Evolutionary conservation across 2,329 filamentous ascomycete genomes (phyloP), one percentile per base, ranked within the genome.

Genomic region (Neofusicoccum ribis): DNA sequence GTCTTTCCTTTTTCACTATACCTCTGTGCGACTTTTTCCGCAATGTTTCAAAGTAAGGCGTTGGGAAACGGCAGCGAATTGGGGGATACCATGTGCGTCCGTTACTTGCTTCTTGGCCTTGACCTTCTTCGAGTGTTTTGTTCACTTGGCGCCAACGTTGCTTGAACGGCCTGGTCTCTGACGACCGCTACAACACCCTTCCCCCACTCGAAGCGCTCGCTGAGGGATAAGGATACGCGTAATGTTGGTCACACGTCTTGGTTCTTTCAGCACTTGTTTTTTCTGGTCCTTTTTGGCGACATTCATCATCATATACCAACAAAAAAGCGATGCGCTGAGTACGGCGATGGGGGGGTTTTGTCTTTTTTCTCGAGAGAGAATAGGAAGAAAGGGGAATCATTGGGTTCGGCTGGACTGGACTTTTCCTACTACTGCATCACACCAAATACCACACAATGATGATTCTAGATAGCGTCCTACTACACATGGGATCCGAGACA

Each of bases 371-470:
- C 31, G 12, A 34, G n/a, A 58, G 56, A 60, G 20, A 44, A 43
- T 17, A 31, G 41, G 54, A 47, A 47, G 27, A 60, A 31, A 20
- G 12, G 56, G 39, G 56, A 34, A 15, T 46, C 23, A 17, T 5
- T 15, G 15, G 56, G 56, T 60, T 60, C 56, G 56, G 56, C 56
- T 60, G 56, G 56, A 34, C 56, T 60, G 56, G 56, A 60, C 56
- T 47, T 34, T 47, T 36, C n/a, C 37, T 34, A 51, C 46, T 49
- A 12, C 12, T 37, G 43, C 31, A 60, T 36, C 50, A 52, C 9
- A 37, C n/a, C 56, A 60, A 58, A 60, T 60, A 60, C 56, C 56
- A 60, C 52, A 58, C 52, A 52, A 60, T 60, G 56, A 60, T 47
- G 56, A 37, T 17, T 58, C 56, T 60, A 60, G 56, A 60, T 34